phyloP scores from a whole-genome alignment of 306 rosid species.

The Luffa acutangula region DNA sequence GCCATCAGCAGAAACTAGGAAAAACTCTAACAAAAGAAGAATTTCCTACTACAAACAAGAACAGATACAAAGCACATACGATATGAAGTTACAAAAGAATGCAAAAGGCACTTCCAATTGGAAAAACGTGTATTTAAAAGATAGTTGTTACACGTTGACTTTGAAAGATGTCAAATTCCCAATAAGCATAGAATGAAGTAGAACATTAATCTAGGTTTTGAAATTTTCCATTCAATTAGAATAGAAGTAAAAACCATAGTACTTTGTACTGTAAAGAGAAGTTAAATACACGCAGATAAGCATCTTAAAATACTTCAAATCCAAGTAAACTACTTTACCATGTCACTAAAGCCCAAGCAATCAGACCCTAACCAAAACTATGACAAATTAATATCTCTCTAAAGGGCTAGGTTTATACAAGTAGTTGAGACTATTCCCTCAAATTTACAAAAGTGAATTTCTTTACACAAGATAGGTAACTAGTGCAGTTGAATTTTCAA shows the following conservation, averaged over 20 bases:
- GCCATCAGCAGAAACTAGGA: neutral
- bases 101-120: neutral
- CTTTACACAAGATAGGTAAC: neutral
- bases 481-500: neutral
- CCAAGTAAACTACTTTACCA: neutral
- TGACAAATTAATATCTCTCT: neutral
- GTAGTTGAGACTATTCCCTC: neutral
- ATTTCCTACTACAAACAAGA: neutral
- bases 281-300: neutral
- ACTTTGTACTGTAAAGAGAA: neutral
- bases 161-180: neutral
- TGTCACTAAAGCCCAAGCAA: neutral
- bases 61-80: neutral
- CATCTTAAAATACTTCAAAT: neutral
- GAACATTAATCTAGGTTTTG: neutral
- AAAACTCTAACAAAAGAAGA: neutral
- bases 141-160: neutral
- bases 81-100: neutral
- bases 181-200: neutral
- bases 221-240: neutral
- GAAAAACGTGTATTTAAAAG: neutral
- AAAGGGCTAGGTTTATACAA: neutral
- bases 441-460: neutral
- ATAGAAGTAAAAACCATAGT: neutral
- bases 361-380: neutral